Evolutionary conservation across 2,329 filamentous ascomycete genomes (phyloP), one percentile per base, ranked within the genome.

Genomic region (Aureobasidium leucospermi): DNA sequence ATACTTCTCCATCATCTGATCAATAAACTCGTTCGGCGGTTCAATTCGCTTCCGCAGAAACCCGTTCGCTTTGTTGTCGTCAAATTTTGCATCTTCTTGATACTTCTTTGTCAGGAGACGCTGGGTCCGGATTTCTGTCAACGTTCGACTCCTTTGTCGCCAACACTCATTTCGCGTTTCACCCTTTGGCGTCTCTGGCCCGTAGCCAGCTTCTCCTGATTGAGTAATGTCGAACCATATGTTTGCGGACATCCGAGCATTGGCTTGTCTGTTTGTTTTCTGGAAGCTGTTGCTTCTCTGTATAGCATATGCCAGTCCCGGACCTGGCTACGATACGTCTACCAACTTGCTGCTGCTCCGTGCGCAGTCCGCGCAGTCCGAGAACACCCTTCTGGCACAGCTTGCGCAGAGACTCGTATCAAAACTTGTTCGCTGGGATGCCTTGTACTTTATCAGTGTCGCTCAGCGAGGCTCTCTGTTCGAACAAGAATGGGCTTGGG

Each of bases 401-500:
- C 23, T 58, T 32, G 43, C 43, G 34, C 29, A 58, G 15, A n/a
- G 10, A 23, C 62, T 67, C n/a, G 65, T 55, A 61, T 73, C 79
- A 36, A 83, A 83, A 45, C 75, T 94, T 60, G 85, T 85, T 6
- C 81, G 88, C 70, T 95, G 90, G 90, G 90, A 95, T 71, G 87
- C 86, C 34, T 78, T 95, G 65, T 94, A 93, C 71, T 93, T 86
- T 67, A 76, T 86, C 61, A 80, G 84, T 64, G 71, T 78, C 46
- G 82, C 88, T 4, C 78, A 78, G 43, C 77, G 81, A 10, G 88
- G 87, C 36, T 85, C 90, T 65, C 59, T 85, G 10, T 88, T 84
- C 70, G 90, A 95, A 74, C 90, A 94, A 74, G 88, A 93, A 73
- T 94, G 89, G 89, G 90, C 89, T 0, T 94, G 92, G 74, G 86